phyloP scores from a whole-genome alignment of 1,284 basidiomycete genomes.

The Volvariella surrecta region DNA sequence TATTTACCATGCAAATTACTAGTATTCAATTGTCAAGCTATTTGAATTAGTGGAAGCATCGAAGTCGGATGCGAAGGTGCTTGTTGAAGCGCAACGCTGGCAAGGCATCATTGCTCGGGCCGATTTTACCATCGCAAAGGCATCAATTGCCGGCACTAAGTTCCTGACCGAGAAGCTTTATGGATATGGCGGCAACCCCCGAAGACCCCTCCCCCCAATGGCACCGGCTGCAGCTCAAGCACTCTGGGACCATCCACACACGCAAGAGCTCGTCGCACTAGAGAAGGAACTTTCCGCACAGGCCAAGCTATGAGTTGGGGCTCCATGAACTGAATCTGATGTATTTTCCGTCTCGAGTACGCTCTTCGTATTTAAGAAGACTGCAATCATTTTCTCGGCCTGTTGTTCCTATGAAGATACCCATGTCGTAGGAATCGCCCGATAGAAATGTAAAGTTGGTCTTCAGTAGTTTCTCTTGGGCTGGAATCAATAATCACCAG shows the following conservation, averaged over 20 bases:
- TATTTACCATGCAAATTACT: constrained; percentile 11
- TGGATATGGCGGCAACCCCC: constrained; percentile 71
- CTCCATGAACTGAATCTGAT: neutral
- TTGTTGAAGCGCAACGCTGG: constrained; percentile 64
- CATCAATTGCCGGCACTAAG: constrained; percentile 80
- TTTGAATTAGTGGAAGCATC: constrained; percentile 54
- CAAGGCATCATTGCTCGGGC: constrained; percentile 77
- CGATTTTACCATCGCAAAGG: constrained; percentile 73
- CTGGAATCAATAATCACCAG: no score
- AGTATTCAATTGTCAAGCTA: constrained; percentile 56
- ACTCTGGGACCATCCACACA: constrained; percentile 66
- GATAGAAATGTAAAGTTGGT: no score
- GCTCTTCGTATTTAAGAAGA: no score
- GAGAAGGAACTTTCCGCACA: constrained; percentile 29
- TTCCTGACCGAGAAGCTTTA: constrained; percentile 64
- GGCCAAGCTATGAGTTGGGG: neutral
- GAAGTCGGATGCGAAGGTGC: constrained; percentile 41
- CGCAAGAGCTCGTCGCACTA: constrained; percentile 52
- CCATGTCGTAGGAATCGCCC: no score
- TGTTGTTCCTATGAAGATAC: no score
- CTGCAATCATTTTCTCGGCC: no score
- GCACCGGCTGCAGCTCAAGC: constrained; percentile 41
- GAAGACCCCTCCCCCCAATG: constrained; percentile 67
- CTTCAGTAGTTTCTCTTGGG: no score
- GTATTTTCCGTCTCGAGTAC: neutral